A percentile compares a stretch with the other conserved stretches of the same genome.
Evolutionary conservation across 2,329 filamentous ascomycete genomes (phyloP).

Genomic region (Calonectria pseudoreteaudii): DNA sequence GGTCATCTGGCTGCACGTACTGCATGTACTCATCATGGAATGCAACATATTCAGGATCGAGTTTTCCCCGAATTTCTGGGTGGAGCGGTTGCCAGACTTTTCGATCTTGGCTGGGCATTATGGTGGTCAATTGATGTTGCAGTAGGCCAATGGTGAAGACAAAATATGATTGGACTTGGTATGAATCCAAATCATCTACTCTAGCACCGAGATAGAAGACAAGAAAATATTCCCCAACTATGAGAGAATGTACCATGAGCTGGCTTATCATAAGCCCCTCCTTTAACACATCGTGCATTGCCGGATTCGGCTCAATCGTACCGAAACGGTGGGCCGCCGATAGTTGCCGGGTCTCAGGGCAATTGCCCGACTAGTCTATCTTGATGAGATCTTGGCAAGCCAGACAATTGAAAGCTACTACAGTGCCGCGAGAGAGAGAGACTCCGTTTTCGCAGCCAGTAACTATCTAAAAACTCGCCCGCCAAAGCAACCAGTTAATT

Average conservation of each 20-base stretch:
- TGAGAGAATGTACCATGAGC: neutral
- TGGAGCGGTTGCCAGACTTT: slow-evolving; percentile 44
- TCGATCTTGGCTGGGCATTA: neutral
- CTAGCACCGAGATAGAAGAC: neutral
- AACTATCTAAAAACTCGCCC: neutral
- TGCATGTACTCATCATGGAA: slow-evolving; percentile 50
- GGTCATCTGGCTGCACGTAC: slow-evolving; percentile 46
- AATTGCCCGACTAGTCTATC: neutral
- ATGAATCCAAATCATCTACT: neutral
- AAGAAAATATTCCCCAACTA: neutral
- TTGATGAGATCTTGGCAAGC: neutral
- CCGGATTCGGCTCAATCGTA: neutral
- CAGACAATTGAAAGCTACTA: neutral
- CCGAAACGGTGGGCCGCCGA: neutral
- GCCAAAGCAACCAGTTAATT: neutral
- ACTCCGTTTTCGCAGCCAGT: neutral
- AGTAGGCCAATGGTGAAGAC: neutral
- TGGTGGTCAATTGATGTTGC: neutral
- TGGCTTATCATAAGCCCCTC: slow-evolving; percentile 16
- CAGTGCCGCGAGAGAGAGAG: neutral
- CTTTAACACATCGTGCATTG: neutral
- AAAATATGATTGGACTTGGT: neutral
- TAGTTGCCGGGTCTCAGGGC: neutral
- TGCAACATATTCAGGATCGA: slow-evolving; percentile 50
- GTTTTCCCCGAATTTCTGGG: slow-evolving; percentile 34